Evolutionary conservation across 768 basidiomycete genomes (phyloP), one percentile per base, ranked within the genome.

Genomic region (Chalciporus chontae): DNA sequence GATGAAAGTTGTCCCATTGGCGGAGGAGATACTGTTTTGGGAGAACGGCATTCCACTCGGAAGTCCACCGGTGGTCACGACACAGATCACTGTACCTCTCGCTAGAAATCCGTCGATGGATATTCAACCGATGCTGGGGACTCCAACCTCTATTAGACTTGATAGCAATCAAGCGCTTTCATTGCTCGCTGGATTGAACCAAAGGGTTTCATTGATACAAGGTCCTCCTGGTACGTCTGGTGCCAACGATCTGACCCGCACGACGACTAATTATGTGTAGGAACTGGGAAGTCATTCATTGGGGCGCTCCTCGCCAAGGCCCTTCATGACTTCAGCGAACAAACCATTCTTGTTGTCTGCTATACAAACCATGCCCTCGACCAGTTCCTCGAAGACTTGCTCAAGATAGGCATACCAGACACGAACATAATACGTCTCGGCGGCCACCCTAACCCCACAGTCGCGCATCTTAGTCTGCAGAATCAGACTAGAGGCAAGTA

Each of bases 331-430:
- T 64, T 64, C 48, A 76, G 76, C 0, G 29, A 56, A 0, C 67
- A 71, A 38, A 79, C 62, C 1, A 82, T 87, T 17, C 74, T 87
- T 9, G 82, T 87, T 1, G 79, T 84, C 34, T 85, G 84, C 55
- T 86, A 78, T 52, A 87, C 85, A 0, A 87, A 87, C 52, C 85
- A 87, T 50, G 85, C 85, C 0, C 73, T 87, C 0, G 85, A 87
- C 56, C 79, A 85, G 50, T 81, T 87, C 46, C 71, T 87, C 1
- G 77, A 79, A 46, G 77, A 81, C 50, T 71, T 87, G 1, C 58
- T 87, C 3, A 72, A 78, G 39, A 79, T 81, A 29, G 83, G 80
- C 1, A 83, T 87, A 6, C 78, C 83, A 0, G 43, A 48, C 0
- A 5, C 40, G 1, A 69, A 55, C 26, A 76, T 87, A 49, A 77